These are phyloP conservation scores for Teunomyces aglyptinius DNA, from an alignment of 805 yeast genomes.

Conservation along the genomic window DNA sequence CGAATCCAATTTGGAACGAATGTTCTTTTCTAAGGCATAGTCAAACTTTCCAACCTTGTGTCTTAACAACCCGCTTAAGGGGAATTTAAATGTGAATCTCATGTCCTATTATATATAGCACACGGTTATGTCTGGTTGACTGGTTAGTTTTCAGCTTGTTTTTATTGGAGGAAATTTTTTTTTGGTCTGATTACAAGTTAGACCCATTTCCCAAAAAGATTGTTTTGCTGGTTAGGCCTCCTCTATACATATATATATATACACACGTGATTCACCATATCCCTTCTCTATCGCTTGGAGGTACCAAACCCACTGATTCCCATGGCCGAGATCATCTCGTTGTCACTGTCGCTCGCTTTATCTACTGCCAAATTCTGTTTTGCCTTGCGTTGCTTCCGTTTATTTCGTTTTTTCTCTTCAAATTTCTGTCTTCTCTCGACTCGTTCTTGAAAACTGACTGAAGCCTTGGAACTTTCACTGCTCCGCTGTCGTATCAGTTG, in stretches of 20 bases:
- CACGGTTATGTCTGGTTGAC: slow-evolving; percentile 3
- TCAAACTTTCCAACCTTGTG: slow-evolving; percentile 42
- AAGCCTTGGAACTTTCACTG: slow-evolving; percentile 8
- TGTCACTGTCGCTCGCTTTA: slow-evolving; percentile 13
- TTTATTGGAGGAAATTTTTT: slow-evolving; percentile 20
- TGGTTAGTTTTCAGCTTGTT: slow-evolving; percentile 17
- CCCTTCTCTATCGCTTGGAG: slow-evolving; percentile 29
- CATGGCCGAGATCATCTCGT: slow-evolving; percentile 44
- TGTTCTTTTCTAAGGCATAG: slow-evolving; percentile 55
- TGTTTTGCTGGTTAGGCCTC: neutral
- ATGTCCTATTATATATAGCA: slow-evolving; percentile 16
- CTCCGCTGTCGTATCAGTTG: slow-evolving; percentile 17
- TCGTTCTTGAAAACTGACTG: slow-evolving; percentile 38
- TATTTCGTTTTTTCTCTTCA: slow-evolving; percentile 32
- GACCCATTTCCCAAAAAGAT: neutral
- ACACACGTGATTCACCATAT: neutral
- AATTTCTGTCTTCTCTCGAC: slow-evolving; percentile 37
- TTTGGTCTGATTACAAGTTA: slow-evolving; percentile 7
- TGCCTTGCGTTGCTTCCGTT: slow-evolving; percentile 23
- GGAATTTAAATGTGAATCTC: slow-evolving; percentile 44
- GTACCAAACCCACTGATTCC: slow-evolving; percentile 59
- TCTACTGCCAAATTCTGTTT: slow-evolving; percentile 14
- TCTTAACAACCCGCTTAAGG: slow-evolving; percentile 38
- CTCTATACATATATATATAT: neutral
- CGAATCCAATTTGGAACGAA: slow-evolving; percentile 58